A percentile compares a stretch with the other conserved stretches of the same genome.
These are phyloP conservation scores for Geotrichum klebahnii DNA, from an alignment of 1,139 yeast genomes.

Conservation along the genomic window DNA sequence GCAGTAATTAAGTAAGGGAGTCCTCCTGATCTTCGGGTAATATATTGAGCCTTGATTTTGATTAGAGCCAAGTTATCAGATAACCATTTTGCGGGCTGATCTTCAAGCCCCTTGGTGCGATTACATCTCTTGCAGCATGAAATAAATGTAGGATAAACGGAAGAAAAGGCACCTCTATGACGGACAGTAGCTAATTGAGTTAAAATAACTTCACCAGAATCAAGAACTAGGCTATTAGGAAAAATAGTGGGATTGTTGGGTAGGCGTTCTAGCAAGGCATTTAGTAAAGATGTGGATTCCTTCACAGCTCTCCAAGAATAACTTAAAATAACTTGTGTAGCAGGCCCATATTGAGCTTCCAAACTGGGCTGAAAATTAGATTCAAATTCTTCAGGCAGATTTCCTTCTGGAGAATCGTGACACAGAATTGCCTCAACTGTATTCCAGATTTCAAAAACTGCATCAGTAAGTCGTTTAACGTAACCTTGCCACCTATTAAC, in stretches of 20 bases:
- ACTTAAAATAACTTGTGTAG: slow-evolving; percentile 60
- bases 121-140: slow-evolving; percentile 56
- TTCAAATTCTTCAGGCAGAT: slow-evolving; percentile 46
- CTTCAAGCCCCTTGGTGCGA: slow-evolving; percentile 34
- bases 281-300: slow-evolving; percentile 60
- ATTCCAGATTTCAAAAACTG: slow-evolving; percentile 49
- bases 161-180: slow-evolving; percentile 88
- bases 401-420: slow-evolving; percentile 66
- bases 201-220: slow-evolving; percentile 54
- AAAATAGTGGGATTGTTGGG: slow-evolving; percentile 28
- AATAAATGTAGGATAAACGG: slow-evolving; percentile 75
- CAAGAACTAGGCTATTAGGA: slow-evolving; percentile 34
- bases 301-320: slow-evolving; percentile 85
- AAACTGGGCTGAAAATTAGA: slow-evolving; percentile 39
- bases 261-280: slow-evolving; percentile 41
- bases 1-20: slow-evolving; percentile 76
- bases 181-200: slow-evolving; percentile 68
- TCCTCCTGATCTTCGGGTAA: slow-evolving; percentile 90
- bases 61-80: slow-evolving; percentile 50
- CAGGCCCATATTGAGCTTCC: slow-evolving; percentile 47
- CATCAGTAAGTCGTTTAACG: slow-evolving; percentile 30
- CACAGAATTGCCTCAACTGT: slow-evolving; percentile 53
- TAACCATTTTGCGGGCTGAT: slow-evolving; percentile 54
- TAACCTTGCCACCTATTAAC: slow-evolving; percentile 23
- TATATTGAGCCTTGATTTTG: slow-evolving; percentile 56